phyloP scores from a whole-genome alignment of 306 rosid genomes.

The Prunus salicina region DNA sequence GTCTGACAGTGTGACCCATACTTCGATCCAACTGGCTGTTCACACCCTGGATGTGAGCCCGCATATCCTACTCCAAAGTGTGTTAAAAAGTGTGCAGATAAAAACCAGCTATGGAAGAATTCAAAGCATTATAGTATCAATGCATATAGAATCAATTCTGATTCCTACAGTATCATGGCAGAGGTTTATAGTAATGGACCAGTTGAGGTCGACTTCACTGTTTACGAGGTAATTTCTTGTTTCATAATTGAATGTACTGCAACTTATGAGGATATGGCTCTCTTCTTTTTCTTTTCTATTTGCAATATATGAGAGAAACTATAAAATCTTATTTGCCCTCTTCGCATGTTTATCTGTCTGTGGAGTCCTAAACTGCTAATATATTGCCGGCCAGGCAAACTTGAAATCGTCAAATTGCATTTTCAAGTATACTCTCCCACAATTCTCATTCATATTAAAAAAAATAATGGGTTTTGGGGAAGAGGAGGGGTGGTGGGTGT shows the following conservation, averaged over 20 bases:
- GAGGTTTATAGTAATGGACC: slow-evolving; percentile 92
- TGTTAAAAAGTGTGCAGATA: slow-evolving; percentile 54
- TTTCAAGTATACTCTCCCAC: neutral
- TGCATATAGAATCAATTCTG: slow-evolving; percentile 56
- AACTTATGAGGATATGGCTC: neutral
- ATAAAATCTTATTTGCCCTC: neutral
- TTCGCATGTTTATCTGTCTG: neutral
- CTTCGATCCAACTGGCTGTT: slow-evolving; percentile 81
- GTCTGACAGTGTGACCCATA: slow-evolving; percentile 87
- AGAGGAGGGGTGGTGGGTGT: neutral
- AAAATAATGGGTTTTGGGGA: neutral
- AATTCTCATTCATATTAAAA: neutral
- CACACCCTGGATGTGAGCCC: slow-evolving; percentile 99
- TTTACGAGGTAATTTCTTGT: slow-evolving; percentile 69
- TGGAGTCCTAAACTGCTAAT: neutral
- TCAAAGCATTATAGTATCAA: slow-evolving; percentile 72
- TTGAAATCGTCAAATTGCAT: neutral
- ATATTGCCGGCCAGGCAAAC: neutral
- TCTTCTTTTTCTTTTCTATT: neutral
- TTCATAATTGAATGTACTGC: neutral
- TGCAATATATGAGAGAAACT: neutral
- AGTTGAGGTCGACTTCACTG: slow-evolving; percentile 86
- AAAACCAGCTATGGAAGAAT: slow-evolving; percentile 70
- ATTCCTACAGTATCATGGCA: slow-evolving; percentile 79
- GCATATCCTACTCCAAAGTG: slow-evolving; percentile 77